Conservation (phyloP, 2,329 filamentous ascomycete genomes). For the Coleophoma cylindrospora region DNA sequence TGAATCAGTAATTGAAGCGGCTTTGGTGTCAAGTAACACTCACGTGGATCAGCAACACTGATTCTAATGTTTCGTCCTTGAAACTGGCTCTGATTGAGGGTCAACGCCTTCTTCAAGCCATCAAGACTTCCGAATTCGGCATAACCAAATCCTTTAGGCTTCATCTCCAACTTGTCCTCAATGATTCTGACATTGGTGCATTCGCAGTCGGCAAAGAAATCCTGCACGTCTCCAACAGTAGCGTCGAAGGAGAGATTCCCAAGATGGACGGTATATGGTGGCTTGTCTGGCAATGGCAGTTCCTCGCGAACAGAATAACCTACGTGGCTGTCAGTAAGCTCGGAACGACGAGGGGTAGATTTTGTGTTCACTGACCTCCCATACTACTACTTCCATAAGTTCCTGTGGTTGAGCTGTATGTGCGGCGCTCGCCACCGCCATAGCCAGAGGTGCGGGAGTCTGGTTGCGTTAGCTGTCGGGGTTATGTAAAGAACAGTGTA, state of each 20-base stretch:
- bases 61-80: slow-evolving; percentile 87
- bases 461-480: slow-evolving; percentile 12
- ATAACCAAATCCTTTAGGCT: slow-evolving; percentile 97
- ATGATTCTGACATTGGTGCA: slow-evolving; percentile 92
- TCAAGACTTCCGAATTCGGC: slow-evolving; percentile 88
- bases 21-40: slow-evolving; percentile 32
- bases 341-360: background rate
- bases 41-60: slow-evolving; percentile 97
- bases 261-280: slow-evolving; percentile 91
- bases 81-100: slow-evolving; percentile 75
- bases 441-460: slow-evolving; percentile 27
- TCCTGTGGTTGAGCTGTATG: slow-evolving; percentile 25
- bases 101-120: slow-evolving; percentile 85
- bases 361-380: slow-evolving; percentile 19
- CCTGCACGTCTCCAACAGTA: slow-evolving; percentile 73
- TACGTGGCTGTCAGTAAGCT: slow-evolving; percentile 23
- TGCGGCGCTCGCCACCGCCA: slow-evolving; percentile 24
- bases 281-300: slow-evolving; percentile 82
- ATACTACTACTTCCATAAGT: slow-evolving; percentile 22
- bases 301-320: slow-evolving; percentile 66
- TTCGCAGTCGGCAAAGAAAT: slow-evolving; percentile 81
- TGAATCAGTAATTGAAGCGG: slow-evolving; percentile 24
- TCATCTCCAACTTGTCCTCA: slow-evolving; percentile 88
- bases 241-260: slow-evolving; percentile 97
- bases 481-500: slow-evolving; percentile 1